Conservation (phyloP, 768 basidiomycete genomes). For the Neoboletus subvelutipes region DNA sequence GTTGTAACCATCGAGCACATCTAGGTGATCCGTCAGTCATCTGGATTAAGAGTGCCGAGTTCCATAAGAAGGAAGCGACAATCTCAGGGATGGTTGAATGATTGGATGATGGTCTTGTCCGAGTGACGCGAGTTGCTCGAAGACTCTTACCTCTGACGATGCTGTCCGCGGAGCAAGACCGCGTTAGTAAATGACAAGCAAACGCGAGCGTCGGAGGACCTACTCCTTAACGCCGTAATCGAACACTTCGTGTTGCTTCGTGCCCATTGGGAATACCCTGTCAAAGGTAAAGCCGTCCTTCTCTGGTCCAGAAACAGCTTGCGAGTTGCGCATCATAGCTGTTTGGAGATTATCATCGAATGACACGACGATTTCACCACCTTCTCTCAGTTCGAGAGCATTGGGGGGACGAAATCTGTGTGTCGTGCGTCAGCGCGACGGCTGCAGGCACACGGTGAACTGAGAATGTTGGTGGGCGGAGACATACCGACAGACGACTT, state of each 20-base stretch:
- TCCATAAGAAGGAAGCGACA: conserved; percentile 1
- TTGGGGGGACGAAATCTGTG: conserved; percentile 93
- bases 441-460: not conserved
- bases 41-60: not conserved
- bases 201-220: conserved; percentile 33
- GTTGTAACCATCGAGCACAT: conserved; percentile 98
- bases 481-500: conserved; percentile 96
- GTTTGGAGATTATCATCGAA: conserved; percentile 87
- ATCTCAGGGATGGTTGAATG: conserved; percentile 1
- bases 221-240: conserved; percentile 98
- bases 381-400: conserved; percentile 83
- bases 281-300: conserved; percentile 98
- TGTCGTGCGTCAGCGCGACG: conserved; percentile 7
- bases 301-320: conserved; percentile 77
- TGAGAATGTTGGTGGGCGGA: conserved; percentile 1
- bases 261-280: conserved; percentile 90
- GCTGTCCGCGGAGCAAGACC: conserved; percentile 37
- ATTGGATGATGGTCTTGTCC: not conserved
- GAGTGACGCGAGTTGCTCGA: conserved; percentile 2
- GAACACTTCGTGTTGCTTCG: conserved; percentile 91
- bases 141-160: conserved; percentile 78
- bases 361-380: conserved; percentile 85
- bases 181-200: conserved; percentile 18
- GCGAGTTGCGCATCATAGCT: conserved; percentile 72
- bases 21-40: conserved; percentile 43